A percentile compares a stretch with the other conserved stretches of the same genome.
These are phyloP conservation scores for Penicillium odoratum DNA, from an alignment of 495 filamentous ascomycete species.

Conservation along the genomic window DNA sequence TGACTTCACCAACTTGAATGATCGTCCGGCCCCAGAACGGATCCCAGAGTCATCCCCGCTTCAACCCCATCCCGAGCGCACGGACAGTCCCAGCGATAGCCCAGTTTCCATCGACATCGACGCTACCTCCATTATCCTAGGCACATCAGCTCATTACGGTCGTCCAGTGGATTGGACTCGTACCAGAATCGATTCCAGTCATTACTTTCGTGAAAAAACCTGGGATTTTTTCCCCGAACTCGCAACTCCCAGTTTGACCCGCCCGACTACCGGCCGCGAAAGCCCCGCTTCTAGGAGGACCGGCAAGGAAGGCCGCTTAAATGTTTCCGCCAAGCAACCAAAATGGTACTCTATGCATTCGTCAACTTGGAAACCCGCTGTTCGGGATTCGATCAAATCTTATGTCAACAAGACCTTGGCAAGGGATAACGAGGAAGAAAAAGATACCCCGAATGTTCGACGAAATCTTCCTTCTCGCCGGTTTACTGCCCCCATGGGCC, in stretches of 20 bases:
- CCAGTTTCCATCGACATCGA: constrained; percentile 8
- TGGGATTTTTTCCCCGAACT: constrained; percentile 52
- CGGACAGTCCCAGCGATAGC: not conserved
- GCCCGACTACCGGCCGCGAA: constrained; percentile 19
- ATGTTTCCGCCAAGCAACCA: constrained; percentile 23
- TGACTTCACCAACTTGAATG: constrained; percentile 15
- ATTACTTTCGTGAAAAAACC: constrained; percentile 51
- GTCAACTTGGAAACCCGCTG: constrained; percentile 10
- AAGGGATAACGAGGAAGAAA: constrained; percentile 17
- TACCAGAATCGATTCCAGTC: constrained; percentile 31
- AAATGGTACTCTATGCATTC: constrained; percentile 29
- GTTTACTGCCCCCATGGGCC: not conserved
- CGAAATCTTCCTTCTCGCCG: not conserved
- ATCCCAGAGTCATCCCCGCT: not conserved
- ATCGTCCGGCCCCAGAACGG: not conserved
- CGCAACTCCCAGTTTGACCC: constrained; percentile 29
- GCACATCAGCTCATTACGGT: constrained; percentile 25
- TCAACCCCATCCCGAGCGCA: not conserved
- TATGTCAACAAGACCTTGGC: constrained; percentile 37
- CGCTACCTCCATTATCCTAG: constrained; percentile 5
- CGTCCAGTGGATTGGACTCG: constrained; percentile 26
- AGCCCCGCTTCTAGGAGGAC: constrained; percentile 14
- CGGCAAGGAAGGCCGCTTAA: constrained; percentile 29
- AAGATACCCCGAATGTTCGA: not conserved
- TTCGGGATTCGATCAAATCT: constrained; percentile 42